Evolutionary conservation across 441 rosid species (phyloP), one percentile per base, ranked within the genome.

Genomic region (Euphorbia schlechtendalii): DNA sequence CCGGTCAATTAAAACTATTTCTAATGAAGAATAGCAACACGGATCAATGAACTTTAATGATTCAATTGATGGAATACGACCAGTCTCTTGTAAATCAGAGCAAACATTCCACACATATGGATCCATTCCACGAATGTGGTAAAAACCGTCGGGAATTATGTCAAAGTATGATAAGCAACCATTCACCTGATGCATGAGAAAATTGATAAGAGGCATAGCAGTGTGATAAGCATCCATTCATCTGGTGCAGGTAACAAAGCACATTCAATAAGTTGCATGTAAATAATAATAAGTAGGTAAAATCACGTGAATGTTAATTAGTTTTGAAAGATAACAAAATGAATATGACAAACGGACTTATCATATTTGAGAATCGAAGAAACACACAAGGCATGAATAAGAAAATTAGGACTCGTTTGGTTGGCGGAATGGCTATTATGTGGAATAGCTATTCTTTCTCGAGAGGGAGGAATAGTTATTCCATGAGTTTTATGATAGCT

Each of bases 61-160:
- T 71, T 88, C 97, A 60, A 95, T 77, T 1, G 99, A 85, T 43
- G 99, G 99, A 69, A 89, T 82, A 56, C 92, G 94, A 46, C 93
- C 95, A 78, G 78, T 79, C 74, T 89, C 91, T 43, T 84, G 92
- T 60, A 84, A 61, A 78, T 95, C 99, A 32, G 85, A 80, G 81
- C 98, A 95, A 69, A 92, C 67, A n/a, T 86, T 80, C 99, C 98
- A 95, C 48, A 86, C 76, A 73, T 87, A 92, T 32, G 98, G 91
- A 79, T 89, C 85, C 84, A 95, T 76, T 68, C 99, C 99, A 78
- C 83, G 71, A 65, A 95, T 84, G 74, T 80, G 77, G 82, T 89
- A 95, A 82, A 95, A 91, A 20, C 99, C 98, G 84, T 95, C 97
- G 45, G 99, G 98, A 81, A 95, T 82, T 82, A 78, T 88, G 73